phyloP scores from a whole-genome alignment of 108 stramenopile genomes.

The Fragilariopsis cylindrus region DNA sequence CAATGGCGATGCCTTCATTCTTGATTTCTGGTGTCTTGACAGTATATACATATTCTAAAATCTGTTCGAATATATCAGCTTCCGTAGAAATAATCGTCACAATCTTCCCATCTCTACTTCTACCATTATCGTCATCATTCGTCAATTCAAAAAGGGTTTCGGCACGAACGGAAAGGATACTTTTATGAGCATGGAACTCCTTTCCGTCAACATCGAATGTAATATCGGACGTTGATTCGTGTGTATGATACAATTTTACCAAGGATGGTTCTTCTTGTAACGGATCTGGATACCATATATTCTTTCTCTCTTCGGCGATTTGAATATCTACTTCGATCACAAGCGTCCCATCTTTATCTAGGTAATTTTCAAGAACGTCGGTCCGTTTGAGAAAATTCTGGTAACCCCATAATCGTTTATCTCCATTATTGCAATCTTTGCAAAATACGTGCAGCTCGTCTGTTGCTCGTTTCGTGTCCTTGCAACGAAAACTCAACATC shows the following conservation, averaged over 20 bases:
- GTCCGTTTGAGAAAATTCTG: background rate
- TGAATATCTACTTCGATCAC: background rate
- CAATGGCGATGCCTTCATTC: background rate
- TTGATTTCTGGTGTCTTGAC: background rate
- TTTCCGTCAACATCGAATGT: background rate
- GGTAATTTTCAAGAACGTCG: background rate
- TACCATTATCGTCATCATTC: background rate
- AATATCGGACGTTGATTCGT: background rate
- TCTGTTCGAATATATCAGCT: background rate
- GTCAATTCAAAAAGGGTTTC: background rate
- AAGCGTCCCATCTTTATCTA: background rate
- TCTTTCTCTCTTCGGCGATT: background rate
- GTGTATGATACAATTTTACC: background rate
- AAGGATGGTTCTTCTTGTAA: background rate
- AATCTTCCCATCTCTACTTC: no score
- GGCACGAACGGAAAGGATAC: background rate
- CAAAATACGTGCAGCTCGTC: background rate
- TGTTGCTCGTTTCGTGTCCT: background rate
- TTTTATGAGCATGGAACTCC: background rate
- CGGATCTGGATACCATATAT: background rate
- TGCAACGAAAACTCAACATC: background rate
- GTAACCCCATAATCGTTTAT: background rate
- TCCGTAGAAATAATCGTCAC: background rate
- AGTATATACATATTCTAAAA: slow-evolving; percentile 5
- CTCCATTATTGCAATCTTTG: no score